A percentile compares a stretch with the other conserved stretches of the same genome.
Evolutionary conservation across 139 green algal genomes (phyloP).

Genomic region (Coelastrella sp.): DNA sequence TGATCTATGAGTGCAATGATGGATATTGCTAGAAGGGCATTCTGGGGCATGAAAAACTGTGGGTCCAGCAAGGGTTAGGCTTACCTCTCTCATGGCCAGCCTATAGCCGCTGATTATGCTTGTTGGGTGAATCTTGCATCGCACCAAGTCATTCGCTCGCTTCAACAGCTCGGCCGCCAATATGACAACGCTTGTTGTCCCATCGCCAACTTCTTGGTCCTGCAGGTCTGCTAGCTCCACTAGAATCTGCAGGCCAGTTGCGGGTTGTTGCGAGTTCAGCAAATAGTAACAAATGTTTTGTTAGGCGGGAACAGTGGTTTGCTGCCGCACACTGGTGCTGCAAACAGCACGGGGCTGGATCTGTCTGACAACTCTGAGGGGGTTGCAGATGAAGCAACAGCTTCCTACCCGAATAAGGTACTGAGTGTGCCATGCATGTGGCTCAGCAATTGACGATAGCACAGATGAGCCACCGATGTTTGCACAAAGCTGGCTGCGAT

Average conservation of each 20-base stretch:
- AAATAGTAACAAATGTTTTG: neutral
- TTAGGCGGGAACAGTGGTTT: neutral
- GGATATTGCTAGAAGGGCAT: neutral
- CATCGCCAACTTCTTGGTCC: constrained; percentile 98
- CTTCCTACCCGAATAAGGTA: too few species aligned
- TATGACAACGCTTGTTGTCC: constrained; percentile 99
- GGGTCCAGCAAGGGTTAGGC: too few species aligned
- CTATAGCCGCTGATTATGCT: constrained; percentile 98
- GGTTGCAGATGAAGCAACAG: too few species aligned
- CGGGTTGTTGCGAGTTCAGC: neutral
- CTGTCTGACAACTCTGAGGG: too few species aligned
- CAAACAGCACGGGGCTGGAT: too few species aligned
- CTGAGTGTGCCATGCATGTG: too few species aligned
- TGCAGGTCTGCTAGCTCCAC: constrained; percentile 99
- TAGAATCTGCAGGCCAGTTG: constrained; percentile 86
- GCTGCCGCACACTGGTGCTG: too few species aligned
- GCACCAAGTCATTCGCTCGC: constrained; percentile 94
- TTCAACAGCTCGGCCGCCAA: constrained; percentile 97
- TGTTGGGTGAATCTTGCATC: constrained; percentile 97
- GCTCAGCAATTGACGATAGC: too few species aligned
- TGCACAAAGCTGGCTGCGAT: neutral
- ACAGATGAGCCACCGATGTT: neutral
- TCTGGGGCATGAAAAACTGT: too few species aligned
- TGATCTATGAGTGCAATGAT: neutral
- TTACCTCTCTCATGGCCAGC: constrained; percentile 94